Conservation (phyloP, 257 asterid genomes). For the Ocimum tenuiflorum region DNA sequence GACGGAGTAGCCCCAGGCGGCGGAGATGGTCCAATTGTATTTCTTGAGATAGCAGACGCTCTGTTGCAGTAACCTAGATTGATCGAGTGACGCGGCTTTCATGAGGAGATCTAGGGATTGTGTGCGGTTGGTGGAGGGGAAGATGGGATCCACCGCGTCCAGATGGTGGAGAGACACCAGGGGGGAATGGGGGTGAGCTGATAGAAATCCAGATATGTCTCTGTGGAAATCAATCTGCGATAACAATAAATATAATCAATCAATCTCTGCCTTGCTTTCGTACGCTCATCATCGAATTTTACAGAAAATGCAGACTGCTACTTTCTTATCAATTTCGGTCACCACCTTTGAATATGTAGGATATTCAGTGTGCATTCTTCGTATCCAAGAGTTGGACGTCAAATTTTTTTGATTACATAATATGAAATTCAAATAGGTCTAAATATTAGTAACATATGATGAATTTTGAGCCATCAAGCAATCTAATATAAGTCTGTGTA, state of each 20-base stretch:
- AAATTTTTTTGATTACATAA: too few species aligned
- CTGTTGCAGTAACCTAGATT: conserved; percentile 37
- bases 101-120: conserved; percentile 30
- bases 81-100: conserved; percentile 31
- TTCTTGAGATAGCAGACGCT: conserved; percentile 32
- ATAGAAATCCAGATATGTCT: conserved; percentile 37
- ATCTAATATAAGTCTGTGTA: too few species aligned
- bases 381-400: too few species aligned
- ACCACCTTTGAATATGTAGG: too few species aligned
- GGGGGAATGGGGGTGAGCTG: conserved; percentile 46
- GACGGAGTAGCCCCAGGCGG: conserved; percentile 48
- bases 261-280: too few species aligned
- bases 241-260: too few species aligned
- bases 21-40: conserved; percentile 39
- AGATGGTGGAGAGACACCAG: conserved; percentile 46
- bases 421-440: too few species aligned
- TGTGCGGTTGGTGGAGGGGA: conserved; percentile 33
- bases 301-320: conserved; percentile 7
- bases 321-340: too few species aligned
- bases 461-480: too few species aligned
- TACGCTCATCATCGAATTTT: neutral
- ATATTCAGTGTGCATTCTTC: too few species aligned
- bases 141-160: conserved; percentile 36
- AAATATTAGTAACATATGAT: too few species aligned
- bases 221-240: conserved; percentile 33